phyloP scores from a whole-genome alignment of 768 basidiomycete genomes.

The Pleurotus eryngii region DNA sequence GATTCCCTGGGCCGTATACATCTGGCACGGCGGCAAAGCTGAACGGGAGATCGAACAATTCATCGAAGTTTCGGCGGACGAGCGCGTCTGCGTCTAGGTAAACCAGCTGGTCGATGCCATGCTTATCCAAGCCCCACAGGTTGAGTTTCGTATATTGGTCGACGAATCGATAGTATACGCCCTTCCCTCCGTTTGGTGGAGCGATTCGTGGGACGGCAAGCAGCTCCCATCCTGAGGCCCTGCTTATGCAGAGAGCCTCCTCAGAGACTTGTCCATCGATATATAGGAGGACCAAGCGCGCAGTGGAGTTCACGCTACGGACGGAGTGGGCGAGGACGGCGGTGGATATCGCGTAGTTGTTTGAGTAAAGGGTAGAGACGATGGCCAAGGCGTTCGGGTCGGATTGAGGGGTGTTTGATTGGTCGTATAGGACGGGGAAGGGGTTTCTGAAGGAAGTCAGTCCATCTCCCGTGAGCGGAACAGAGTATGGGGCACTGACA shows the following conservation, averaged over 20 bases:
- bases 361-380: conserved; percentile 25
- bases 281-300: conserved; percentile 24
- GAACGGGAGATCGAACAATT: conserved; percentile 39
- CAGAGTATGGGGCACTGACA: conserved; percentile 13
- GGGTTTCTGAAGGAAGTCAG: conserved; percentile 9
- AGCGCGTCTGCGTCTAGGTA: conserved; percentile 44
- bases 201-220: conserved; percentile 31
- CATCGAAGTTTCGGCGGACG: conserved; percentile 38
- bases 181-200: conserved; percentile 34
- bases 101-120: conserved; percentile 28
- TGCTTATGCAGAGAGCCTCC: conserved; percentile 35
- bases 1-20: conserved; percentile 21
- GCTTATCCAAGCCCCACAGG: conserved; percentile 34
- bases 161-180: conserved; percentile 29
- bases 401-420: neutral
- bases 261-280: conserved; percentile 31
- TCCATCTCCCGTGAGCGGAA: neutral
- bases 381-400: conserved; percentile 15
- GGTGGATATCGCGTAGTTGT: conserved; percentile 24
- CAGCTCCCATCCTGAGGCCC: conserved; percentile 35
- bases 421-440: conserved; percentile 12
- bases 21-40: conserved; percentile 39
- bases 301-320: conserved; percentile 18
- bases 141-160: conserved; percentile 44
- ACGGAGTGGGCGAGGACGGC: conserved; percentile 27